Conservation (phyloP, 805 yeast species). For the Myxozyma kluyveri region DNA sequence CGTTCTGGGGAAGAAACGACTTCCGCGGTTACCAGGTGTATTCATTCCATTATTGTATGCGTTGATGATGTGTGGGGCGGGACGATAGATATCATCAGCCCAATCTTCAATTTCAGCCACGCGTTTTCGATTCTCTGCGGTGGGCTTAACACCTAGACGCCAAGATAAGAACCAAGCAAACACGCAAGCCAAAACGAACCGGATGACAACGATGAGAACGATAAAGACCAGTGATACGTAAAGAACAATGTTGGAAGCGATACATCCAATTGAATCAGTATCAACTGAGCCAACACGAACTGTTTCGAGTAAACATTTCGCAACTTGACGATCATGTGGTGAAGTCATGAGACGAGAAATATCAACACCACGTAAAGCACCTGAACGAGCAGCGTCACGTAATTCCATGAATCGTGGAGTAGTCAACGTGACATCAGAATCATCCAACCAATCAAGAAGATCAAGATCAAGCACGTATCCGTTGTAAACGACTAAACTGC, state of each 20-base stretch:
- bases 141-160: slow-evolving; percentile 70
- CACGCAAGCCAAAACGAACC: slow-evolving; percentile 83
- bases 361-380: slow-evolving; percentile 69
- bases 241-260: slow-evolving; percentile 82
- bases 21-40: slow-evolving; percentile 12
- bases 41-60: slow-evolving; percentile 17
- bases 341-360: slow-evolving; percentile 69
- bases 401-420: slow-evolving; percentile 46
- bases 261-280: slow-evolving; percentile 87
- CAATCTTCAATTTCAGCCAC: slow-evolving; percentile 75
- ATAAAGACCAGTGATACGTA: slow-evolving; percentile 80
- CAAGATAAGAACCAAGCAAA: slow-evolving; percentile 79
- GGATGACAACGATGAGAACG: slow-evolving; percentile 69
- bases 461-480: slow-evolving; percentile 85
- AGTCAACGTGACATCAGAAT: slow-evolving; percentile 71
- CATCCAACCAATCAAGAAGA: slow-evolving; percentile 70
- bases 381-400: slow-evolving; percentile 56
- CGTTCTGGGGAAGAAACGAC: slow-evolving; percentile 29
- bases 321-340: slow-evolving; percentile 64
- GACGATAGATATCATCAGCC: slow-evolving; percentile 62
- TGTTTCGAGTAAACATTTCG: slow-evolving; percentile 80
- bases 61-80: slow-evolving; percentile 46
- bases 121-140: slow-evolving; percentile 58
- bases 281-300: slow-evolving; percentile 87
- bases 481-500: slow-evolving; percentile 82